Evolutionary conservation across 257 asterid genomes (phyloP), one percentile per base, ranked within the genome.

Genomic region (Primulina huaijiensis): DNA sequence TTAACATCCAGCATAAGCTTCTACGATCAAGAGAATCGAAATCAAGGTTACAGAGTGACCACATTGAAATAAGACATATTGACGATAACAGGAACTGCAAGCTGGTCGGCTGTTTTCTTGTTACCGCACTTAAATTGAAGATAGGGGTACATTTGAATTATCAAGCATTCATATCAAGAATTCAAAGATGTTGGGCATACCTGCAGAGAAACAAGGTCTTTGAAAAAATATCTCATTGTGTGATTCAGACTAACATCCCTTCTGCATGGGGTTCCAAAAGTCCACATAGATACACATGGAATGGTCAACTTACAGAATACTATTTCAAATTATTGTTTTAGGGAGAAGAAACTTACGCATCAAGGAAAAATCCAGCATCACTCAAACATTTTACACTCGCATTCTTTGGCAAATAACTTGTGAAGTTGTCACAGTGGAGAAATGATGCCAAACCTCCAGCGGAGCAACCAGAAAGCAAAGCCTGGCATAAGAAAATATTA

Each of bases 371-470:
- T 8, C 99, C 99, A 30, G 96, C 99, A 75, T 93, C 99, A 58
- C 99, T 93, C 80, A 89, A 73, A 75, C 99, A 93, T 82, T 93
- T 93, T n/a, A 93, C 99, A 34, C 86, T 89, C 0, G 99, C 79
- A 68, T 81, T 89, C 74, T 61, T 71, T 19, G 96, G 96, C 78
- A 93, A 81, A 75, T 86, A 85, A 50, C 72, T 77, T 62, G 88
- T 76, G 77, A 93, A 90, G 38, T 82, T 70, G 78, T 93, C 96
- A 65, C 99, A 93, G 56, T 90, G 99, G 66, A 84, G 79, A 77
- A 93, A 90, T 38, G 99, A 74, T 5, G 97, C 88, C 79, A 93
- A 68, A 11, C 99, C 97, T 30, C 99, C 99, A 62, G 99, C 99
- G 38, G 99, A 93, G 84, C 99, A 89, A 73, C 99, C 99, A 56